Evolutionary conservation across 2,329 filamentous ascomycete genomes (phyloP).

Genomic region (Claviceps humidiphila): DNA sequence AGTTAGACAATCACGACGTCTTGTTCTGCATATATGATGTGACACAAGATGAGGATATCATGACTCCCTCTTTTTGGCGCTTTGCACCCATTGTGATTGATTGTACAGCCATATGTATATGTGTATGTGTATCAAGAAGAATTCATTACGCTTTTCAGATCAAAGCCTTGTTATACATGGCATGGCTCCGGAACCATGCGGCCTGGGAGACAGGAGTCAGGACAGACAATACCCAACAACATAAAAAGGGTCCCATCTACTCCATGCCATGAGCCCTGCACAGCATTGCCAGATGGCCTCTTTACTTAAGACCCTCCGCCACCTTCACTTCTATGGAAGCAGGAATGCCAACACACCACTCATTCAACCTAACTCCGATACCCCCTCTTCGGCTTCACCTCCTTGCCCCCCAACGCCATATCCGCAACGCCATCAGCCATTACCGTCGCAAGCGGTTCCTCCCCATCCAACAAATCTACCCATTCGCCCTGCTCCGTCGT

Average conservation of each 20-base stretch:
- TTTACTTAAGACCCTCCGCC: background rate
- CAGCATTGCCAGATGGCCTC: too few relatives aligned
- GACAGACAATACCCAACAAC: background rate
- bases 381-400: conserved; percentile 25
- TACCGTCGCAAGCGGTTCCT: conserved; percentile 50
- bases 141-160: background rate
- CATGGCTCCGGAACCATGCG: background rate
- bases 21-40: background rate
- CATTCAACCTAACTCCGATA: conserved; percentile 36
- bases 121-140: background rate
- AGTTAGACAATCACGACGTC: too few relatives aligned
- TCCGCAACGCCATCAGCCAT: conserved; percentile 19
- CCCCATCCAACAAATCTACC: conserved; percentile 62
- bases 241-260: background rate
- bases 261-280: too few relatives aligned
- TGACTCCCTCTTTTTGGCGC: background rate
- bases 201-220: background rate
- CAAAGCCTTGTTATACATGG: background rate
- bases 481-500: conserved; percentile 45
- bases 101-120: background rate
- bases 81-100: background rate
- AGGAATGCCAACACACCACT: conserved; percentile 11
- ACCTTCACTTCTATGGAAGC: background rate
- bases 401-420: conserved; percentile 19
- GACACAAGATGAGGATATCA: background rate